phyloP scores from a whole-genome alignment of 2,329 filamentous ascomycete species.

The Atkinsonella hypoxylon region DNA sequence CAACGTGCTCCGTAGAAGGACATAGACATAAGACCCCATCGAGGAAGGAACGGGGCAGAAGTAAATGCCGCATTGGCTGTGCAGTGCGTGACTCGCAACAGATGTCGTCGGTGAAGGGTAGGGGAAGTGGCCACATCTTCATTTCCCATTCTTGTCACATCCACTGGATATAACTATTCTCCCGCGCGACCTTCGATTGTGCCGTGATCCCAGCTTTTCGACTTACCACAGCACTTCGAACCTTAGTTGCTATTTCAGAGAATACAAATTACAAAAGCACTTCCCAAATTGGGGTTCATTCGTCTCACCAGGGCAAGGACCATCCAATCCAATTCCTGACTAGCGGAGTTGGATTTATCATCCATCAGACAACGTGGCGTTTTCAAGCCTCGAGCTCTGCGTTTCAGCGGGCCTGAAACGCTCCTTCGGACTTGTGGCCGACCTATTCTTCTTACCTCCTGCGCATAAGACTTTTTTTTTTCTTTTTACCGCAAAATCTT shows the following conservation, averaged over 20 bases:
- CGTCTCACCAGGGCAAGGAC: not conserved
- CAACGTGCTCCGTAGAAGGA: not conserved
- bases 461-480: not conserved
- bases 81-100: not conserved
- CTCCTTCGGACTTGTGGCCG: not conserved
- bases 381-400: conserved; percentile 7
- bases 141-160: not conserved
- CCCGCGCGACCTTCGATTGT: not conserved
- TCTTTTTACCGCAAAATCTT: not conserved
- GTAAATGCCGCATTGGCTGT: not conserved
- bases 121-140: not conserved
- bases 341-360: conserved; percentile 2
- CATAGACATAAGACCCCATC: not conserved
- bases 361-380: conserved; percentile 14
- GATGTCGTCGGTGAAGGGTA: not conserved
- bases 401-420: not conserved
- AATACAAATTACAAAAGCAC: not conserved
- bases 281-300: not conserved
- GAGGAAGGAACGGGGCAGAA: not conserved
- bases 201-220: too few relatives aligned
- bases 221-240: too few relatives aligned
- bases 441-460: not conserved
- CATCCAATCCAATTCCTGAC: not conserved
- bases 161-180: not conserved
- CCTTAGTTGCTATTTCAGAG: not conserved